Conservation (phyloP, 75 land plant genomes). For the Cupressus sempervirens region DNA sequence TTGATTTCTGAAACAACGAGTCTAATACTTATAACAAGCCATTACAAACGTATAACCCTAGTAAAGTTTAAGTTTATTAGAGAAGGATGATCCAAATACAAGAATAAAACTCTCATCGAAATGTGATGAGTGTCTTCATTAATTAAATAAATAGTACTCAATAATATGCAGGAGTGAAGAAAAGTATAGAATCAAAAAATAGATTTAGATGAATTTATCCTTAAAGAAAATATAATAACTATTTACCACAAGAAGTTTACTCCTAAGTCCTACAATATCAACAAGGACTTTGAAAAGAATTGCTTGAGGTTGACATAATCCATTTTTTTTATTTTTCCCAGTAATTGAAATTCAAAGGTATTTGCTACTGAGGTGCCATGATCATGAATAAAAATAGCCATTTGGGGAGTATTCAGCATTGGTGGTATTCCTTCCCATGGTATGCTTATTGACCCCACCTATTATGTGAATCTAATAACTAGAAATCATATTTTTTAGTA, state of each 20-base stretch:
- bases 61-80: not conserved
- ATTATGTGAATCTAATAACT: too few relatives aligned
- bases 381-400: too few relatives aligned
- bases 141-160: not conserved
- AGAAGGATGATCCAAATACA: not conserved
- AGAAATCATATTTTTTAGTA: too few relatives aligned
- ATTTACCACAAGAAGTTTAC: conserved; percentile 85
- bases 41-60: not conserved
- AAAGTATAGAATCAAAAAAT: not conserved
- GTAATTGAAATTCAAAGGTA: conserved; percentile 48
- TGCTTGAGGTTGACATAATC: conserved; percentile 87
- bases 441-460: too few relatives aligned
- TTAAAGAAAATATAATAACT: not conserved
- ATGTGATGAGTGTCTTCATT: not conserved
- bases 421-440: too few relatives aligned
- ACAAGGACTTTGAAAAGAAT: conserved; percentile 91
- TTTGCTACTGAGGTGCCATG: conserved; percentile 39
- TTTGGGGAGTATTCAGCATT: too few relatives aligned
- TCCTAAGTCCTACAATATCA: conserved; percentile 82
- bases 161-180: not conserved
- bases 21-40: not conserved
- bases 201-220: not conserved
- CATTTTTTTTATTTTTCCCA: conserved; percentile 81
- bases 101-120: not conserved
- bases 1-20: not conserved